Conservation (phyloP, 2,329 filamentous ascomycete species). For the Scytalidium sp. region DNA sequence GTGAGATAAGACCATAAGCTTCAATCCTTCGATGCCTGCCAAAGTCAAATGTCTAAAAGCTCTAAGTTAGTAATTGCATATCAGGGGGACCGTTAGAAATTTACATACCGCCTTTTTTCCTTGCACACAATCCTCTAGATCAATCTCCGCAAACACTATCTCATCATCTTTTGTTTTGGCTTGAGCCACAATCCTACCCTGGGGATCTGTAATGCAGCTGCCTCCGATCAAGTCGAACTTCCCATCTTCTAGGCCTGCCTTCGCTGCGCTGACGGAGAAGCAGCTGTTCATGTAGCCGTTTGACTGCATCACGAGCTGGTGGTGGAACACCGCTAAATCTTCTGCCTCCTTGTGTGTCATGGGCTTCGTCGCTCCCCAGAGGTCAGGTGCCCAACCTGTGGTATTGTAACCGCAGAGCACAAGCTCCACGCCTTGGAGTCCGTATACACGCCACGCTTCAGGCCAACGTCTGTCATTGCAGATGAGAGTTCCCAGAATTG, state of each 20-base stretch:
- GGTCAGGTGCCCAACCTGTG: slow-evolving; percentile 43
- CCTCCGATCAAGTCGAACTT: slow-evolving; percentile 46
- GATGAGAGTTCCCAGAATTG: slow-evolving; percentile 52
- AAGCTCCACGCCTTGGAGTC: slow-evolving; percentile 47
- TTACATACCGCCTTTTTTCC: slow-evolving; percentile 40
- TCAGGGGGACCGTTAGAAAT: background rate
- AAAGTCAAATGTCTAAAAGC: slow-evolving; percentile 38
- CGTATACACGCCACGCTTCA: slow-evolving; percentile 49
- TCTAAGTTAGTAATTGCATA: slow-evolving; percentile 14
- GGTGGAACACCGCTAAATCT: slow-evolving; percentile 47
- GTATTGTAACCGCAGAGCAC: slow-evolving; percentile 50
- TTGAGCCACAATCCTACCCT: slow-evolving; percentile 48
- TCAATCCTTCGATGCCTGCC: slow-evolving; percentile 40
- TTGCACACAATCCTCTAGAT: slow-evolving; percentile 43
- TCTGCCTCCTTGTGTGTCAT: slow-evolving; percentile 41
- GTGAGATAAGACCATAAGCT: slow-evolving; percentile 36
- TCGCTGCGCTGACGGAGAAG: slow-evolving; percentile 46
- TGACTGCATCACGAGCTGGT: slow-evolving; percentile 47
- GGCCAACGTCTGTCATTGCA: slow-evolving; percentile 54
- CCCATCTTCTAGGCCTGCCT: slow-evolving; percentile 50
- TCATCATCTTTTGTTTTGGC: slow-evolving; percentile 45
- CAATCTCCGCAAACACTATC: slow-evolving; percentile 47
- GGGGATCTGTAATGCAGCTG: slow-evolving; percentile 43
- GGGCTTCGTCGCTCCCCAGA: slow-evolving; percentile 37
- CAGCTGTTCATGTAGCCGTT: slow-evolving; percentile 52